Evolutionary conservation across 257 asterid genomes (phyloP), one percentile per base, ranked within the genome.

Genomic region (Solanum sejunctum): DNA sequence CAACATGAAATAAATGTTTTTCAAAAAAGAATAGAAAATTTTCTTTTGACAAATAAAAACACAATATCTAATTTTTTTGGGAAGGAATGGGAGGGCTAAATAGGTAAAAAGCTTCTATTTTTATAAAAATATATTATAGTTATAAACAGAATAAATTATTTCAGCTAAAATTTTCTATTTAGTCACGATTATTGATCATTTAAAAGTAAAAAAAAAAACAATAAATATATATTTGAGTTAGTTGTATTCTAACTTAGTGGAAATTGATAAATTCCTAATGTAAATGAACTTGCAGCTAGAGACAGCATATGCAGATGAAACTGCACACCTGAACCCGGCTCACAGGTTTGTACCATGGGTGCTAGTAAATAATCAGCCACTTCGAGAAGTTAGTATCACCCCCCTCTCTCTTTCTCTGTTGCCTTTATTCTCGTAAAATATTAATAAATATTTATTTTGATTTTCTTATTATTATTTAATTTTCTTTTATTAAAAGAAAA

Each of bases 271-370:
- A 21, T 49, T 75, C n/a, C 15, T 23, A 75, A 39, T 72, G 77
- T 13, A 45, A 57, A 12, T 26, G 39, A 83, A 26, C 43, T 11
- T 87, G 89, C 95, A 94, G 99, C 92, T 93, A 83, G 98, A 94
- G 89, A 85, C 77, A 78, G 75, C 84, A 79, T 93, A 92, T 86
- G 98, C 97, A 18, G 92, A 85, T 81, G 98, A 93, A 91, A 94
- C 99, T 0, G 89, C 89, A 26, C 87, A 83, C 5, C 95, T 96
- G 32, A 88, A 89, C 57, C 99, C 98, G n/a, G 88, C 88, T 57
- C 99, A 92, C 87, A 89, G 89, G 87, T 96, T 89, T 84, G 98
- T 96, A 28, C 99, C 99, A 43, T 94, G 98, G 99, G 95, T 96
- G 41, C 90, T 94, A 18, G 97, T 96, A 82, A 89, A 96, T 86